Evolutionary conservation across 768 basidiomycete genomes (phyloP), one percentile per base, ranked within the genome.

Genomic region (Udeniomyces megalosporus): DNA sequence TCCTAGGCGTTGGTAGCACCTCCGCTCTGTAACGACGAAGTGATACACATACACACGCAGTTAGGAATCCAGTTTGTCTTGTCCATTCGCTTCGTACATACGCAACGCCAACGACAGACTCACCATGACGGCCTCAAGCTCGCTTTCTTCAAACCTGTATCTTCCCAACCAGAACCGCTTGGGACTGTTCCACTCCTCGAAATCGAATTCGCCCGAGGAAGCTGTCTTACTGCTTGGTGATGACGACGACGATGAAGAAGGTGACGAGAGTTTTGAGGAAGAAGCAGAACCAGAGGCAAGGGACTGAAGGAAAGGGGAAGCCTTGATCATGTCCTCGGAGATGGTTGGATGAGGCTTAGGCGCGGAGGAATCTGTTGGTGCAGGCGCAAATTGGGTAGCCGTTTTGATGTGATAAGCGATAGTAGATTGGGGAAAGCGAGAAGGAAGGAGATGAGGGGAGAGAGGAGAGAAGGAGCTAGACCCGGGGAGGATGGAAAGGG

Each of bases 121-220:
- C 28, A 53, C 51, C 51, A 53, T 53, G n/a, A 53, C 51, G 14
- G 51, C 51, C 29, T 53, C 51, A 20, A 53, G 31, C 51, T 53
- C 51, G 10, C 5, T 6, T n/a, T 53, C 51, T 6, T 53, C 51
- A n/a, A 53, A 53, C 51, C 22, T 53, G 28, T 31, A 34, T 20
- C 51, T 20, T 5, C 51, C 51, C 28, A 53, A 22, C 51, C 51
- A 53, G 51, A 53, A 35, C 51, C 51, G 14, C 28, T 20, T 12
- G 20, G 51, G 51, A 34, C 32, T 35, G 32, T 32, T 53, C 28
- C 20, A 53, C 32, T 53, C 51, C 4, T 53, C 51, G 2, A 5
- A 28, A 22, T 53, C 38, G 38, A 42, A 42, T 17, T 42, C 17
- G 8, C 38, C 38, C 38, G 38, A 42, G 10, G 38, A 42, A 8